A percentile compares a stretch with the other conserved stretches of the same genome.
Conservation (phyloP, 1,284 basidiomycete genomes). For the Tranzscheliella williamsii region DNA sequence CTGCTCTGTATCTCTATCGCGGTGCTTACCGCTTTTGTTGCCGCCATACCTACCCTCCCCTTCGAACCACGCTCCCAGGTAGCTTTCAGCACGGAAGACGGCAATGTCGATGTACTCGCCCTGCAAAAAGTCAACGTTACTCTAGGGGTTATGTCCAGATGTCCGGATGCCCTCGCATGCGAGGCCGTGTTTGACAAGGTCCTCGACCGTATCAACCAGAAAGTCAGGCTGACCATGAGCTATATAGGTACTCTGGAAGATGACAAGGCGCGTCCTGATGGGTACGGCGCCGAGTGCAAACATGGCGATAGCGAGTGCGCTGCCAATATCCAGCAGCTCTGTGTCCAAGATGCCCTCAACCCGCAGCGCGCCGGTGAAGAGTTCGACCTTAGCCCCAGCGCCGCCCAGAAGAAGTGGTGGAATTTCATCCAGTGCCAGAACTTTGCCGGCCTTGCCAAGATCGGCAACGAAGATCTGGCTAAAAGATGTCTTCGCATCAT, state of each 20-base stretch:
- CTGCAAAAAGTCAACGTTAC: conserved; percentile 45
- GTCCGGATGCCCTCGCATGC: conserved; percentile 45
- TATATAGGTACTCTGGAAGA: conserved; percentile 41
- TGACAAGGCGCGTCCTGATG: conserved; percentile 9
- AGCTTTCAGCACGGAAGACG: too few relatives aligned
- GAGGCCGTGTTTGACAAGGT: conserved; percentile 43
- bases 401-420: conserved; percentile 46
- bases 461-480: conserved; percentile 38
- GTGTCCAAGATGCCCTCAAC: conserved; percentile 40
- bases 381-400: conserved; percentile 44
- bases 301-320: conserved; percentile 45
- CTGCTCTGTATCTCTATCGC: too few relatives aligned
- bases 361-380: conserved; percentile 39
- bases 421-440: conserved; percentile 47
- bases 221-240: conserved; percentile 31
- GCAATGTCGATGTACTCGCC: too few relatives aligned
- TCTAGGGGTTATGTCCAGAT: conserved; percentile 44
- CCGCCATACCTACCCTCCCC: too few relatives aligned
- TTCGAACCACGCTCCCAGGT: too few relatives aligned
- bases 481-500: conserved; percentile 36
- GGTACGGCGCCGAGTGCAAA: conserved; percentile 35
- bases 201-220: conserved; percentile 40
- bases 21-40: too few relatives aligned
- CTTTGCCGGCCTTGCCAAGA: conserved; percentile 29
- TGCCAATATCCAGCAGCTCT: conserved; percentile 51